phyloP scores from a whole-genome alignment of 176 grass and related monocot species.

The Urochloa ruziziensis region DNA sequence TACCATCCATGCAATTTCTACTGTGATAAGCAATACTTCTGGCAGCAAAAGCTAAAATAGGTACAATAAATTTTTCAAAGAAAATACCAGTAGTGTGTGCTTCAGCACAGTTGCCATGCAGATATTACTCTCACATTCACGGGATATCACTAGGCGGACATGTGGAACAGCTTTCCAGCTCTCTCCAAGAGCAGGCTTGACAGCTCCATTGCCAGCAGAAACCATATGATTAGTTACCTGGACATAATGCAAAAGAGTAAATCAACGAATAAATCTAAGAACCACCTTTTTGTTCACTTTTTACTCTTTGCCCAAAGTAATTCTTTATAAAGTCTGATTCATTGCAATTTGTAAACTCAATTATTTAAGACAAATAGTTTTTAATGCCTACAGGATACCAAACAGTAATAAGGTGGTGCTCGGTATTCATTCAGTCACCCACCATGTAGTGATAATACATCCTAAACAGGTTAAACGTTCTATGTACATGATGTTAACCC shows the following conservation, averaged over 20 bases:
- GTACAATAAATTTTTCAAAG: background rate
- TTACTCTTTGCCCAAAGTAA: background rate
- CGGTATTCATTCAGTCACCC: background rate
- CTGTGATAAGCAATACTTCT: background rate
- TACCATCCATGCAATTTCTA: constrained; percentile 11
- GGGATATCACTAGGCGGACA: constrained; percentile 50
- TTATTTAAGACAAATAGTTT: background rate
- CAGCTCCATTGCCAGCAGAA: constrained; percentile 48
- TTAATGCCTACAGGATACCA: background rate
- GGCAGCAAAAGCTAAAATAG: background rate
- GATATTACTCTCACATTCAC: constrained; percentile 38
- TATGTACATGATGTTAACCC: background rate
- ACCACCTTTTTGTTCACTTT: background rate
- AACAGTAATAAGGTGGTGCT: background rate
- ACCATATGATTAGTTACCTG: constrained; percentile 66
- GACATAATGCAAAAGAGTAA: constrained; percentile 2
- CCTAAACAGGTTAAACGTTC: background rate
- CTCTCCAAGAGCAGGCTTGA: constrained; percentile 66
- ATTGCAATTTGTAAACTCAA: background rate
- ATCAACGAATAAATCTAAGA: background rate
- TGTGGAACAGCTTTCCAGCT: constrained; percentile 71
- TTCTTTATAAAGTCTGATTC: background rate
- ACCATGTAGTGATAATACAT: background rate
- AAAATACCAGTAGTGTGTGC: constrained; percentile 64
- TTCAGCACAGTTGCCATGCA: constrained; percentile 51